Percentiles rank a stretch among this genome's conserved stretches.
Conservation (phyloP, 2,329 filamentous ascomycete species). For the Pseudogymnoascus pannorum region DNA sequence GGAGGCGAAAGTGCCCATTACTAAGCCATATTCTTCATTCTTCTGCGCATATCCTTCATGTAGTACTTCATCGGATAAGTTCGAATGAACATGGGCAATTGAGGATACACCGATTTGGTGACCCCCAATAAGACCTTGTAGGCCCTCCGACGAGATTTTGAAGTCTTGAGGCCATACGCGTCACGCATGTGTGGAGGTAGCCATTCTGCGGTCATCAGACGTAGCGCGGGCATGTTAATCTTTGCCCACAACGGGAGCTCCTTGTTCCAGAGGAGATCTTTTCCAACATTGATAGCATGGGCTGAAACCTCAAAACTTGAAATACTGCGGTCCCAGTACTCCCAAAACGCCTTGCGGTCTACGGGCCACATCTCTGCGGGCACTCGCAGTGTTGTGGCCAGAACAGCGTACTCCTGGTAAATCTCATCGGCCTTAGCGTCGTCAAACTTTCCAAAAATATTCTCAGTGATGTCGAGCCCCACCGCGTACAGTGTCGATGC, state of each 20-base stretch:
- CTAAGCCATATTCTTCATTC: constrained; percentile 1
- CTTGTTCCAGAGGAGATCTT: constrained; percentile 22
- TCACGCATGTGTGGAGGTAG: constrained; percentile 22
- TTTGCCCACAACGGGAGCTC: constrained; percentile 20
- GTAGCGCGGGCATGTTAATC: constrained; percentile 19
- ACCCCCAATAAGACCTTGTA: constrained; percentile 6
- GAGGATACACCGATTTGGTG: constrained; percentile 28
- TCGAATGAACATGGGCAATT: constrained; percentile 26
- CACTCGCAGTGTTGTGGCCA: constrained; percentile 27
- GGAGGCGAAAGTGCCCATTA: no score
- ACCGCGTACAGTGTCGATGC: constrained; percentile 35
- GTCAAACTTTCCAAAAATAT: constrained; percentile 30
- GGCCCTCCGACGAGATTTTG: neutral
- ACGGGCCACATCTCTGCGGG: constrained; percentile 27
- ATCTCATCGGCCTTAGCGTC: constrained; percentile 21
- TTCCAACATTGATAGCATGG: constrained; percentile 24
- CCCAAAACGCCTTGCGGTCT: constrained; percentile 23
- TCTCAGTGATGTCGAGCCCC: constrained; percentile 30
- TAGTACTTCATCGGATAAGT: constrained; percentile 21
- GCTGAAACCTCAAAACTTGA: constrained; percentile 23
- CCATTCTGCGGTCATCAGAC: constrained; percentile 19
- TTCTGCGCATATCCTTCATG: constrained; percentile 23
- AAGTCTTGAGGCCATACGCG: constrained; percentile 21
- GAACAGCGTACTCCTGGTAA: constrained; percentile 25
- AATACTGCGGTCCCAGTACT: constrained; percentile 27